Evolutionary conservation across 2,329 filamentous ascomycete species (phyloP).

Genomic region (Colletotrichum godetiae): DNA sequence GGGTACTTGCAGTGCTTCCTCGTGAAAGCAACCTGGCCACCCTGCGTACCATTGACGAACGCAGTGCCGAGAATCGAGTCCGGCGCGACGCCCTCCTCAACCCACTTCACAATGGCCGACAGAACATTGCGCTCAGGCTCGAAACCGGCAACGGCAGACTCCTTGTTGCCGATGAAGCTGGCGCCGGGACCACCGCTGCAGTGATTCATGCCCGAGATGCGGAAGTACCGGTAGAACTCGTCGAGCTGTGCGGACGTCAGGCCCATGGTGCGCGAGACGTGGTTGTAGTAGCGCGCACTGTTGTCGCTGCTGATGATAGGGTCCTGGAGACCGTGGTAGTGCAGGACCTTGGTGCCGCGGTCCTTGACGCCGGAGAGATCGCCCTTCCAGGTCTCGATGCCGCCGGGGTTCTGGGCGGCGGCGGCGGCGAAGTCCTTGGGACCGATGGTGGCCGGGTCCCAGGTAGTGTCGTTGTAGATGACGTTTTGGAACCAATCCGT

Average conservation of each 20-base stretch:
- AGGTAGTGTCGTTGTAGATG: constrained; percentile 51
- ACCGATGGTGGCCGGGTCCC: constrained; percentile 47
- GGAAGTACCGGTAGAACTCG: constrained; percentile 47
- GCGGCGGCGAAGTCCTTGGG: constrained; percentile 49
- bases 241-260: constrained; percentile 46
- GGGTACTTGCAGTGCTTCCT: constrained; percentile 50
- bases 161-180: constrained; percentile 42
- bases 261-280: constrained; percentile 57
- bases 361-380: constrained; percentile 51
- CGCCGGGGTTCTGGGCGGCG: constrained; percentile 48
- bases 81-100: constrained; percentile 44
- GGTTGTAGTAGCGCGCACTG: constrained; percentile 60
- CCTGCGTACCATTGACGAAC: constrained; percentile 42
- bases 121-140: constrained; percentile 44
- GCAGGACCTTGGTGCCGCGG: constrained; percentile 55
- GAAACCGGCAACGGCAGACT: constrained; percentile 38
- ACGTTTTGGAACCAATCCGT: constrained; percentile 52
- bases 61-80: constrained; percentile 48
- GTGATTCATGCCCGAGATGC: constrained; percentile 47
- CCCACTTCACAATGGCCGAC: constrained; percentile 43
- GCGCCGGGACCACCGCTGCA: constrained; percentile 44
- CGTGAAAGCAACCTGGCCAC: constrained; percentile 42
- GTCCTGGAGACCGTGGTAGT: constrained; percentile 59
- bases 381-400: constrained; percentile 52
- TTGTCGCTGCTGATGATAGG: constrained; percentile 56